A percentile compares a stretch with the other conserved stretches of the same genome.
These are phyloP conservation scores for Aspergillus ellipticus DNA, from an alignment of 495 filamentous ascomycete genomes.

Conservation along the genomic window DNA sequence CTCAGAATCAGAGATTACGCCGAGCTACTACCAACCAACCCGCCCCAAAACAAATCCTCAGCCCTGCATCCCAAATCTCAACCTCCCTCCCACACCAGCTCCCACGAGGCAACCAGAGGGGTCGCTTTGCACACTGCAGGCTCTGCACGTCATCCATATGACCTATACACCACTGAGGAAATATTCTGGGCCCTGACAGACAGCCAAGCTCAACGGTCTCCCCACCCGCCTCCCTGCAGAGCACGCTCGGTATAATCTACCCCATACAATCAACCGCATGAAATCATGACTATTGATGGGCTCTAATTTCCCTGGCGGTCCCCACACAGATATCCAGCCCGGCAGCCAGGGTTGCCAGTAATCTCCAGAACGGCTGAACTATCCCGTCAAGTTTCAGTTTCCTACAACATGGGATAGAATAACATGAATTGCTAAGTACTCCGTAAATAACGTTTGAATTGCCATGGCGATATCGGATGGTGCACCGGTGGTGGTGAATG, in stretches of 20 bases:
- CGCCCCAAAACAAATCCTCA: no score
- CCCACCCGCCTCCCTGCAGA: not conserved
- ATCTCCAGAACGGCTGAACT: not conserved
- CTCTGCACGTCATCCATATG: conserved; percentile 2
- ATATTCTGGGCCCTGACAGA: no score
- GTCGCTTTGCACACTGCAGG: not conserved
- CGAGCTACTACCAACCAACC: not conserved
- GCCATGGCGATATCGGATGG: not conserved
- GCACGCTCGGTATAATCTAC: not conserved
- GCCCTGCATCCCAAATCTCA: not conserved
- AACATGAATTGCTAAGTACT: not conserved
- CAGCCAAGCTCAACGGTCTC: not conserved
- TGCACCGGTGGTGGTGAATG: not conserved
- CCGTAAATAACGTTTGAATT: not conserved
- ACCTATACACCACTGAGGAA: not conserved
- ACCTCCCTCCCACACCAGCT: not conserved
- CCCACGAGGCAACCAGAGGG: not conserved
- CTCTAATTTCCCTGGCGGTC: not conserved
- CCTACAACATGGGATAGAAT: not conserved
- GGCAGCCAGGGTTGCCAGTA: not conserved
- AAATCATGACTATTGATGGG: not conserved
- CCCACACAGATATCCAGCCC: not conserved
- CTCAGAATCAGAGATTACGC: no score
- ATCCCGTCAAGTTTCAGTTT: conserved; percentile 1
- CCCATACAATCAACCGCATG: not conserved